Evolutionary conservation across 306 rosid genomes (phyloP), one percentile per base, ranked within the genome.

Genomic region (Vigna unguiculata): DNA sequence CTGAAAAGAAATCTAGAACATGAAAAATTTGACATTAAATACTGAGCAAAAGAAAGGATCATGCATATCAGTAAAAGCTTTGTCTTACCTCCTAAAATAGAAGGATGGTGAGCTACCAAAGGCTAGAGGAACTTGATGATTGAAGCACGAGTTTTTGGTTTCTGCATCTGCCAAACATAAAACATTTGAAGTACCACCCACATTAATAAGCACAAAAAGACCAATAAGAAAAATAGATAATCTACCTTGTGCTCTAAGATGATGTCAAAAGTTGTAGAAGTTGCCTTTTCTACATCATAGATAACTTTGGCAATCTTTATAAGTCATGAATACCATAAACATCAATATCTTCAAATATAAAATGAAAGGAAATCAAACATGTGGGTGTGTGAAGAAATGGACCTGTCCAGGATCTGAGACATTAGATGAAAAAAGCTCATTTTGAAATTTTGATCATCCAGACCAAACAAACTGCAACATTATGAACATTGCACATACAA

Each of bases 281-380:
- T n/a, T n/a, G n/a, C n/a, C n/a, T n/a, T 97, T 83, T 95, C 97
- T 48, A 95, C 94, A 78, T 95, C 99, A 79, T 90, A 95, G 69
- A 95, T 83, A 66, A 97, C 99, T 82, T 90, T 86, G 41, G 92
- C 97, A 87, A 90, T 87, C 99, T 92, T 72, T 77, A 36, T 77
- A 34, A 80, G 74, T 68, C 74, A 80, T 25, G 52, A 47, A 78
- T 78, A 74, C 12, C 66, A 74, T 71, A 51, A 12, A 74, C 9
- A 80, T 90, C 80, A 86, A 71, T 59, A 74, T 49, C 74, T 78
- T 48, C 34, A 82, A 70, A 74, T 22, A 62, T 17, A 63, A 67
- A 81, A 77, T 4, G 45, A 51, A 77, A 72, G 21, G 22, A 41
- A 72, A 75, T 41, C 59, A 72, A 86, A 49, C 69, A 74, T 64